Evolutionary conservation across 306 rosid species (phyloP), one percentile per base, ranked within the genome.

Genomic region (Cucumis sativus): DNA sequence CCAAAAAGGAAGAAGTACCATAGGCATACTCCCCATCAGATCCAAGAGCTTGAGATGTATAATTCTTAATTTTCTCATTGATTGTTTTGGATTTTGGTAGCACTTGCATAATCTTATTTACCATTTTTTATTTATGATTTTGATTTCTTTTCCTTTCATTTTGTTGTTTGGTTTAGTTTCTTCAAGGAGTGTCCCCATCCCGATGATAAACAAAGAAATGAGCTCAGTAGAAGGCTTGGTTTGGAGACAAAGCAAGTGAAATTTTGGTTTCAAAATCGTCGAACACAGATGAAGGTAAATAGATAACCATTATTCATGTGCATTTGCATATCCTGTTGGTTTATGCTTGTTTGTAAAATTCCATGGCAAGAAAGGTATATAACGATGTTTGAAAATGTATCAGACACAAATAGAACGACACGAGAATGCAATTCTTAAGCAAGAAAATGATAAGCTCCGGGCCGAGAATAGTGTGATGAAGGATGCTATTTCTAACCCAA

Each of bases 251-350:
- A 92, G 88, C 97, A 95, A 88, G 92, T 95, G 69, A 95, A 95
- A 80, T 95, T 95, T 81, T 95, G 98, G 98, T 95, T 95, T 82
- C 98, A 95, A 79, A 95, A 95, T 54, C 76, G 97, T 5, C 83
- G 98, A 79, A 95, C 98, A 10, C 98, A 95, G 54, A 85, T 92
- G 98, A 95, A 95, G 96, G 98, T 92, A 62, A 59, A 33, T 79
- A 54, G 9, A 54, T 77, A n/a, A 56, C 21, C 41, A 7, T 35
- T 63, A 28, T 58, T 80, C 17, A 10, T 66, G 78, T 59, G 54
- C 16, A 71, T 47, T 78, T 55, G 2, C 39, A 35, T 80, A 1
- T 10, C 39, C 4, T 67, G 33, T 55, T n/a, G 11, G 23, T 59
- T 77, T 13, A 20, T 43, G 59, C 33, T 45, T 72, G 13, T 23